Percentiles rank a stretch among this genome's conserved stretches.
Conservation (phyloP, 1,139 yeast genomes). For the Citeromyces siamensis region DNA sequence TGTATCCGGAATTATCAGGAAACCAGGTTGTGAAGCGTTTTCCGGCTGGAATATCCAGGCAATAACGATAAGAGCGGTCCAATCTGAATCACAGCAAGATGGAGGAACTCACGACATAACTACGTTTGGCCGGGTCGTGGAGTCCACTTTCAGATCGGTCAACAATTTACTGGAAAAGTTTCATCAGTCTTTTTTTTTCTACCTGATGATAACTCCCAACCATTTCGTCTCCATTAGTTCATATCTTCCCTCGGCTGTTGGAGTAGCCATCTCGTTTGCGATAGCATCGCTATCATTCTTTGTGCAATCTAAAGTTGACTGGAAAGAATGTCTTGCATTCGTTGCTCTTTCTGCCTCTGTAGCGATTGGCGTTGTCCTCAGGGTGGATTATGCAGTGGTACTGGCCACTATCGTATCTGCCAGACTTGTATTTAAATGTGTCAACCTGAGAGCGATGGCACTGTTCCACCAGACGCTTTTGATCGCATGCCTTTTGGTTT, state of each 20-base stretch:
- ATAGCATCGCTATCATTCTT: slow-evolving; percentile 54
- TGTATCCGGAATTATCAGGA: slow-evolving; percentile 46
- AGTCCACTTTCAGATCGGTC: slow-evolving; percentile 77
- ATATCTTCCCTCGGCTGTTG: slow-evolving; percentile 77
- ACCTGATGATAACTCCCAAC: slow-evolving; percentile 66
- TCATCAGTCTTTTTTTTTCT: slow-evolving; percentile 95
- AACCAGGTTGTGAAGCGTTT: slow-evolving; percentile 56
- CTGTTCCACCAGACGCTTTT: slow-evolving; percentile 14
- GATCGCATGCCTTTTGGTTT: slow-evolving; percentile 62
- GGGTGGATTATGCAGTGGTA: slow-evolving; percentile 8
- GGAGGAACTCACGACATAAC: slow-evolving; percentile 66
- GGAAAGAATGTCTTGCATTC: slow-evolving; percentile 12
- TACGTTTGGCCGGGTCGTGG: slow-evolving; percentile 83
- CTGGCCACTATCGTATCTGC: neutral
- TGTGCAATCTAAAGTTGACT: slow-evolving; percentile 19
- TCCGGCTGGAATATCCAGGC: slow-evolving; percentile 97
- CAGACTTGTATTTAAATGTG: slow-evolving; percentile 4
- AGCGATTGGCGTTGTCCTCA: slow-evolving; percentile 10
- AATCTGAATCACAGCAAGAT: slow-evolving; percentile 16
- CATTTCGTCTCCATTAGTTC: slow-evolving; percentile 89
- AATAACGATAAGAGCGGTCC: slow-evolving; percentile 61
- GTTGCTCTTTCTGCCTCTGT: slow-evolving; percentile 7
- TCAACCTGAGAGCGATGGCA: slow-evolving; percentile 7
- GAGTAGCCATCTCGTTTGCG: slow-evolving; percentile 60
- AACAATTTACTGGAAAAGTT: slow-evolving; percentile 90